phyloP scores from a whole-genome alignment of 441 rosid genomes.

The Syzygium syzygioides region DNA sequence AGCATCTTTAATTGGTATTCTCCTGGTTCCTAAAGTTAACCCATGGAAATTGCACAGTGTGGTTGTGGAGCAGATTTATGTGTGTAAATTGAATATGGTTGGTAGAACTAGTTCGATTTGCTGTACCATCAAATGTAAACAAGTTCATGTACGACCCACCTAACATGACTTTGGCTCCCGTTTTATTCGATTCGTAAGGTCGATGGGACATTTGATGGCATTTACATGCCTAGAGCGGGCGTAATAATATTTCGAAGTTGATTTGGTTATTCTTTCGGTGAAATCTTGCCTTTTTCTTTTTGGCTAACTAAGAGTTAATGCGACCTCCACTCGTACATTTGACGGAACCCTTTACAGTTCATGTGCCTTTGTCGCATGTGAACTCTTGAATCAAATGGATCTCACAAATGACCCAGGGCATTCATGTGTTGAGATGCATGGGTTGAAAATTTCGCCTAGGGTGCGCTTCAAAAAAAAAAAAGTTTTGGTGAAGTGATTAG shows the following conservation, averaged over 20 bases:
- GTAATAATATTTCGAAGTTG: neutral
- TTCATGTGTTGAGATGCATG: neutral
- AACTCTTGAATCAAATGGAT: neutral
- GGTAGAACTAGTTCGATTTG: neutral
- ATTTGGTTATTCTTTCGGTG: neutral
- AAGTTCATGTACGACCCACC: neutral
- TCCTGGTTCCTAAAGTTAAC: neutral
- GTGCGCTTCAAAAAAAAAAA: neutral
- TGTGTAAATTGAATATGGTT: too few species aligned
- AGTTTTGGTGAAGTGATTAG: neutral
- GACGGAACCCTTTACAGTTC: neutral
- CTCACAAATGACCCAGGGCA: too few species aligned
- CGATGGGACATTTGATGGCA: neutral
- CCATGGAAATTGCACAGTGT: too few species aligned
- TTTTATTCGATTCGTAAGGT: neutral
- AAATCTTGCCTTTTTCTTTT: neutral
- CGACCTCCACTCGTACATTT: neutral
- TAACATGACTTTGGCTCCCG: neutral
- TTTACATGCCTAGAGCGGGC: neutral
- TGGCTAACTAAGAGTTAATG: neutral
- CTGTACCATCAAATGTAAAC: neutral
- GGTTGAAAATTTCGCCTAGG: neutral
- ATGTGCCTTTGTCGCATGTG: neutral
- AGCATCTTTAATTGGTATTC: neutral
- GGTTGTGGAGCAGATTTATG: too few species aligned